Base-by-base conservation (phyloP, 371 early-diverging fungal genomes). In the Actinomortierella ambigua region DNA sequence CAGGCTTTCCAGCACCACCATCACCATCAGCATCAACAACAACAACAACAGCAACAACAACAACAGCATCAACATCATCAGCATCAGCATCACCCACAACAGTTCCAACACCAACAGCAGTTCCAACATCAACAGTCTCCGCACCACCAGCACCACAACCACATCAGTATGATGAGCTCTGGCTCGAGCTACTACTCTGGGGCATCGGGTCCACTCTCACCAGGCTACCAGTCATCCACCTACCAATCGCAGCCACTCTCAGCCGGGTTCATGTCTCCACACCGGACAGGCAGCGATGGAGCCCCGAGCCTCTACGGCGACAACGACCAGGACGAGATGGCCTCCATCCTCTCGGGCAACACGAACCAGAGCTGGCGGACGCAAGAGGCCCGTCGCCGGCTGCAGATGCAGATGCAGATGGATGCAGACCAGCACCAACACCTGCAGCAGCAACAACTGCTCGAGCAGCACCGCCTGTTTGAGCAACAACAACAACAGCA, bases 401-500 rank as follows among this genome's bases (percentile, higher is more conserved):
- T 69, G n/a, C 69, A 69, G 57, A 59, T 60, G 63, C 69, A 69
- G 53, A 49, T 50, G 58, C 55, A 68, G 5, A n/a, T 40, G 3
- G 68, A 68, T 20, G 14, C 50, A 11, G 59, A 59, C 4, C 59
- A 50, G 13, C 68, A 68, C 11, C 7, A 4, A 34, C 50, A 50
- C n/a, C n/a, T n/a, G 24, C 69, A 68, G 44, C 63, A 68, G 40
- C 61, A 61, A 22, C 27, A 55, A 2, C 18, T 55, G 29, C 22
- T 61, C 9, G 65, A 64, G 22, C 65, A 69, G 22, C 34, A 34
- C 34, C 34, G 34, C 4, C 34, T 34, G 34, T 34, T 34, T 34
- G 34, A 34, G 34, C 59, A 63, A 29, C 63, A 64, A 3, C 53
- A 48, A 1, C 64, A 63, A 44, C 52, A 50, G 2, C 64, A 60